Evolutionary conservation across 352 stramenopile genomes (phyloP).

Genomic region (Phytophthora chlamydospora): DNA sequence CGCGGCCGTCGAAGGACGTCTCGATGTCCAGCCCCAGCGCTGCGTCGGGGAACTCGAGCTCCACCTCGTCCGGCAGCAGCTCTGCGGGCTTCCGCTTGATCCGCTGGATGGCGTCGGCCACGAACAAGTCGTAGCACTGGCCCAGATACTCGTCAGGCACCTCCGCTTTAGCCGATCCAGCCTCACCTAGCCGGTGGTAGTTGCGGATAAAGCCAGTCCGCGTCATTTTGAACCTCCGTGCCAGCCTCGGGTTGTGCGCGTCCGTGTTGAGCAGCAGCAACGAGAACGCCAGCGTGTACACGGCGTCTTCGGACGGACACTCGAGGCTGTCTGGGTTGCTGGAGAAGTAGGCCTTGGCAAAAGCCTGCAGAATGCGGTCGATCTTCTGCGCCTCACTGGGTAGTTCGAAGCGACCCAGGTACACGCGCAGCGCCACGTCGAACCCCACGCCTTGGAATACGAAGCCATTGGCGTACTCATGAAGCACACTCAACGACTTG

Average conservation of each 20-base stretch:
- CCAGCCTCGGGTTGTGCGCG: constrained; percentile 72
- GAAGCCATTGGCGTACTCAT: constrained; percentile 78
- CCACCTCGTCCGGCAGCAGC: constrained; percentile 61
- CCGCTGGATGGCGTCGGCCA: constrained; percentile 57
- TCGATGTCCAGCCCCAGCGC: constrained; percentile 77
- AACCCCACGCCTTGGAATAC: constrained; percentile 63
- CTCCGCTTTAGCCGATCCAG: constrained; percentile 31
- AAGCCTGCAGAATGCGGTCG: constrained; percentile 83
- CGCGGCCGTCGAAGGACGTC: constrained; percentile 74
- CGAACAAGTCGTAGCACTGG: constrained; percentile 73
- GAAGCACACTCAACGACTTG: constrained; percentile 61
- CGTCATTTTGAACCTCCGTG: constrained; percentile 75
- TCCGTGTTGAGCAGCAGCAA: constrained; percentile 84
- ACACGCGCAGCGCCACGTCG: constrained; percentile 76
- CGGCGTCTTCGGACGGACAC: constrained; percentile 72
- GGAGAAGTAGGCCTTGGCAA: constrained; percentile 67
- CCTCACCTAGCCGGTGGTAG: constrained; percentile 57
- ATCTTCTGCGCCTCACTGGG: constrained; percentile 86
- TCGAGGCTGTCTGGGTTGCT: constrained; percentile 58
- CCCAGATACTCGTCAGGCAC: constrained; percentile 59
- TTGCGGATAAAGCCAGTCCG: constrained; percentile 80
- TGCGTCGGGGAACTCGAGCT: constrained; percentile 65
- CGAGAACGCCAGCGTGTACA: constrained; percentile 83
- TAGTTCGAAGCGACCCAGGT: constrained; percentile 71
- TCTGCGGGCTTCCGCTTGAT: constrained; percentile 56